These are phyloP conservation scores for Claviceps capensis DNA, from an alignment of 2,329 filamentous ascomycete genomes.

Conservation along the genomic window DNA sequence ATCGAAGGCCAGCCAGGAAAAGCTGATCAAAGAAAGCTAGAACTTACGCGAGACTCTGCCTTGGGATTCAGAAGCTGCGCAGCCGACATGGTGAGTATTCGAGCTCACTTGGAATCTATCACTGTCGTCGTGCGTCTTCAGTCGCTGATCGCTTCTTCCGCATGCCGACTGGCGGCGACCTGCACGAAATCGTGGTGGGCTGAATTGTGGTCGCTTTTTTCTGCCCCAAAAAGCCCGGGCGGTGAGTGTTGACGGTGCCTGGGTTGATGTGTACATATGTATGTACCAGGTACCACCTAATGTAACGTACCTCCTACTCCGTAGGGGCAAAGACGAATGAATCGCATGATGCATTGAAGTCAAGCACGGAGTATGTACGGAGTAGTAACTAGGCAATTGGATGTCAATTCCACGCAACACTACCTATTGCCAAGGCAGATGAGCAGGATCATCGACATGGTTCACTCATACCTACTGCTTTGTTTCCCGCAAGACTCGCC, in stretches of 20 bases:
- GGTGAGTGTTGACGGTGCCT: conserved; percentile 10
- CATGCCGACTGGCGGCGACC: conserved; percentile 17
- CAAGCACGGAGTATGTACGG: too few relatives aligned
- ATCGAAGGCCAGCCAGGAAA: neutral
- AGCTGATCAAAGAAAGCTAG: neutral
- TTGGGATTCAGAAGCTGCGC: conserved; percentile 98
- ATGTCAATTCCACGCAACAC: too few relatives aligned
- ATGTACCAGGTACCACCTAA: too few relatives aligned
- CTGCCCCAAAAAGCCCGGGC: conserved; percentile 17
- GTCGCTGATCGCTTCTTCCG: conserved; percentile 12
- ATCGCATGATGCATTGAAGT: too few relatives aligned
- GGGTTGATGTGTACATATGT: too few relatives aligned
- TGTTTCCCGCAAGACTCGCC: too few relatives aligned
- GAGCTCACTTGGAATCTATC: conserved; percentile 7
- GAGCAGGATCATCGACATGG: too few relatives aligned
- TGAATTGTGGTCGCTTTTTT: conserved; percentile 18
- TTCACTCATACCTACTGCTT: too few relatives aligned
- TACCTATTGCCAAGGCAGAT: too few relatives aligned
- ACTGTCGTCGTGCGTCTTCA: conserved; percentile 7
- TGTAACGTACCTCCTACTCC: too few relatives aligned
- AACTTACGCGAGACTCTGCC: conserved; percentile 83
- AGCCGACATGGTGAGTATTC: conserved; percentile 60
- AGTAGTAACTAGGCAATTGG: too few relatives aligned
- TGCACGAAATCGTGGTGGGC: conserved; percentile 15
- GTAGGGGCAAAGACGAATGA: too few relatives aligned